These are phyloP conservation scores for Acacia confusa DNA, from an alignment of 306 rosid species.

Conservation along the genomic window DNA sequence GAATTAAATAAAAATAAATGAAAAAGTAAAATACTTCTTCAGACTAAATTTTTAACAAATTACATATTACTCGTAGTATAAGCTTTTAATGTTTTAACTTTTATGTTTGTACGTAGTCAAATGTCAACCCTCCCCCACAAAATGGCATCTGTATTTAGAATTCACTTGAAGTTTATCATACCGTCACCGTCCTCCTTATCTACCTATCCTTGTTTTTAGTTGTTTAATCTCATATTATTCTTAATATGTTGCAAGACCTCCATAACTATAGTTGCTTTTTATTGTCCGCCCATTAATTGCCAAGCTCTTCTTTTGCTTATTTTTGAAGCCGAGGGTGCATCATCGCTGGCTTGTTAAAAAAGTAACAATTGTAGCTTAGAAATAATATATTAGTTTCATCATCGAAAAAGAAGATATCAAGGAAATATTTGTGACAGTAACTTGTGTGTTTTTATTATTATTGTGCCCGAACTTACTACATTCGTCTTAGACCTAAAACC, in stretches of 20 bases:
- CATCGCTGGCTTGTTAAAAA: neutral
- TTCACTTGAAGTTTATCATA: neutral
- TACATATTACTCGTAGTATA: neutral
- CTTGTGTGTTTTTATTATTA: neutral
- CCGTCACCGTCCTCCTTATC: neutral
- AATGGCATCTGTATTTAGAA: neutral
- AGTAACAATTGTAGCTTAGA: neutral
- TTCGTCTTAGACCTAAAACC: neutral
- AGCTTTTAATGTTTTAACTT: neutral
- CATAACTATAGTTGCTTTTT: neutral
- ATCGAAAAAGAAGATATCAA: neutral
- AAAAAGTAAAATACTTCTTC: no score
- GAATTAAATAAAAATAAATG: no score
- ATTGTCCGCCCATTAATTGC: neutral
- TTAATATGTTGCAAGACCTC: neutral
- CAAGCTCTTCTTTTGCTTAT: neutral
- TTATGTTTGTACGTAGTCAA: neutral
- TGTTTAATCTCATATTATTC: neutral
- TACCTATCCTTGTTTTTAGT: neutral
- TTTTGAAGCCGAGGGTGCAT: neutral
- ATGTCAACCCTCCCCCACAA: neutral
- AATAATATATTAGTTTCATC: neutral
- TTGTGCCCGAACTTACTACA: neutral
- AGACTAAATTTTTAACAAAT: no score
- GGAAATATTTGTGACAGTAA: neutral